Evolutionary conservation across 768 basidiomycete species (phyloP).

Genomic region (Hebeloma cylindrosporum): DNA sequence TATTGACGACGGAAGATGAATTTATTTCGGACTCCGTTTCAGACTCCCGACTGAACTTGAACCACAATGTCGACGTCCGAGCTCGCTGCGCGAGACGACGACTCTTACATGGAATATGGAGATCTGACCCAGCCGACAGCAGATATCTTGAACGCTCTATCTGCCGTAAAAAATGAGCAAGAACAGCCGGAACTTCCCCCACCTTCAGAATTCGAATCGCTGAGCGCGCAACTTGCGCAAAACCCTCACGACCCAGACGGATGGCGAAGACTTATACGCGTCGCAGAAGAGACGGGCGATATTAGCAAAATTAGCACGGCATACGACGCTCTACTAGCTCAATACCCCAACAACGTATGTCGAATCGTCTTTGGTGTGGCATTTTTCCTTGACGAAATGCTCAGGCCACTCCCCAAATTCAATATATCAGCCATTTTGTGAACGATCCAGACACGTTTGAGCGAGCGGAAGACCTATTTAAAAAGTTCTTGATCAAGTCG

Average conservation of each 20-base stretch:
- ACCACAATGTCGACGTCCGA: conserved; percentile 19
- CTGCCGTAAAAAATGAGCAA: conserved; percentile 29
- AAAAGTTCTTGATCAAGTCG: conserved; percentile 78
- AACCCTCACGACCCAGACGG: conserved; percentile 74
- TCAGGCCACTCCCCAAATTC: conserved; percentile 81
- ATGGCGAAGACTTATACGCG: conserved; percentile 75
- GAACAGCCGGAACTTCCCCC: conserved; percentile 35
- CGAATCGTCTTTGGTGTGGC: conserved; percentile 7
- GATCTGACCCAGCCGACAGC: conserved; percentile 34
- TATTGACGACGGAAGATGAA: no score
- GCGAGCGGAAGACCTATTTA: conserved; percentile 87
- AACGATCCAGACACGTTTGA: conserved; percentile 61
- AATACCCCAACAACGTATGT: conserved; percentile 87
- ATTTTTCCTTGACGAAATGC: conserved; percentile 10
- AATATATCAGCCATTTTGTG: conserved; percentile 78
- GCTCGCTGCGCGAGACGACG: conserved; percentile 18
- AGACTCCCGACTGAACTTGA: no score
- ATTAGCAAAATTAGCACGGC: conserved; percentile 77
- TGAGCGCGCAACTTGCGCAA: conserved; percentile 61
- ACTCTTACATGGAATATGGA: conserved; percentile 23
- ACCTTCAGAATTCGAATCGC: conserved; percentile 65
- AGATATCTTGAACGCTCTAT: conserved; percentile 37
- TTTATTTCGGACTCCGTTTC: no score
- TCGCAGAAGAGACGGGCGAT: conserved; percentile 76
- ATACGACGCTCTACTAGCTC: conserved; percentile 79